Evolutionary conservation across 148 eudicot species (phyloP), one percentile per base, ranked within the genome.

Genomic region (Pharnaceum exiguum): DNA sequence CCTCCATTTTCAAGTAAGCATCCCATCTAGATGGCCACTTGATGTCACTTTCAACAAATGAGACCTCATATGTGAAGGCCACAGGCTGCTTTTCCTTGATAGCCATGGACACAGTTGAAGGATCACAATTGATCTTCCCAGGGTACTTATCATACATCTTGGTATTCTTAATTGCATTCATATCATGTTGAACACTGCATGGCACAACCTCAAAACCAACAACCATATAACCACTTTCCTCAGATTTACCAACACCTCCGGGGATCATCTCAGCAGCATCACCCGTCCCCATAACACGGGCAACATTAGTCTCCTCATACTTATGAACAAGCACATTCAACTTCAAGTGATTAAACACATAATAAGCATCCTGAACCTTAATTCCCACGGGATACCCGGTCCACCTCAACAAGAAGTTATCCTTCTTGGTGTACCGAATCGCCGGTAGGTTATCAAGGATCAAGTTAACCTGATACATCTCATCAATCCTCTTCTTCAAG

Each of bases 21-120:
- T 84, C 86, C 86, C 90, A 84, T 39, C 86, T 67, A 21, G 82
- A 84, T 10, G 84, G 86, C 86, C 87, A 84, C 65, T 66, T 76
- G 33, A 65, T 70, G 28, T 79, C 65, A 52, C 84, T 84, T 51
- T 81, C 75, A 60, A 81, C 82, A 72, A 84, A 85, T 61, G 70
- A 80, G 12, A 85, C 84, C 73, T 74, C 82, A 31, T 84, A 84
- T 42, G 80, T 71, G 45, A 81, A 84, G 1, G 90, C 72, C 39
- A 84, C 72, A 46, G 70, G 65, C 60, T 81, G 81, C 10, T 38
- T 66, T 58, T 80, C 83, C 57, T 65, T 73, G 46, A 84, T 78
- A 17, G 75, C n/a, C n/a, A 62, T 57, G 82, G 91, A 60, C 79
- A 70, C 26, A 74, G 75, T 6, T 75, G 78, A 57, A 73, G 69